Base-by-base conservation (phyloP, 257 asterid genomes). In the Jacaranda copaia region DNA sequence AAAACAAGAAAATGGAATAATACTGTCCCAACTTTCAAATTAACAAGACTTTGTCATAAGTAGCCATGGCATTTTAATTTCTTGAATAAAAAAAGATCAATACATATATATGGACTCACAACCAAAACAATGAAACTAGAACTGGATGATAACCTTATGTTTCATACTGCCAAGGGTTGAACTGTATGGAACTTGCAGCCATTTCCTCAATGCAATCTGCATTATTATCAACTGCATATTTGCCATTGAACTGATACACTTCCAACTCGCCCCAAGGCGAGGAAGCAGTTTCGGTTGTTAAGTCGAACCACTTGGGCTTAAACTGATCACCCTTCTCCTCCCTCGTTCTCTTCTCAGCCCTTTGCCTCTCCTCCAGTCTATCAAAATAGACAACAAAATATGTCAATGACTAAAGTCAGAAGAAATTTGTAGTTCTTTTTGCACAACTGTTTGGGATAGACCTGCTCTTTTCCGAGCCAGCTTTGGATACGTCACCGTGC, bases 391-490 rank as follows among this genome's bases (percentile, higher is more conserved):
- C 32, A 25, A 25, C 32, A 25, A 25, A 25, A 25, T 25, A 25
- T 2, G 32, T 25, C 32, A 25, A 25, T 25, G 2, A 25, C 32
- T 2, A 25, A 25, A 25, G 32, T 25, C 32, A 25, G 1, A 25
- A 25, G 32, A 25, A 25, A 25, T 25, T 25, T 25, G 32, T 25
- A 25, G 32, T 25, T 25, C 32, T 25, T 25, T 25, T 25, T 25
- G 32, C 32, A 25, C 2, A 2, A 25, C 32, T 25, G 32, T 25
- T 25, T 25, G 49, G 67, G 9, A 12, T 61, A 45, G 42, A 96
- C 99, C 96, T 92, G 99, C 95, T 92, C 80, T 96, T 96, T 75
- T 87, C 95, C 36, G 93, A 64, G 60, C 99, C 97, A 78, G 98
- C 96, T 85, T 88, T 96, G 72, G 97, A 78, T 35, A 93, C 76